Conservation (phyloP, 176 grass and related monocot genomes). For the Rhynchospora pubera region DNA sequence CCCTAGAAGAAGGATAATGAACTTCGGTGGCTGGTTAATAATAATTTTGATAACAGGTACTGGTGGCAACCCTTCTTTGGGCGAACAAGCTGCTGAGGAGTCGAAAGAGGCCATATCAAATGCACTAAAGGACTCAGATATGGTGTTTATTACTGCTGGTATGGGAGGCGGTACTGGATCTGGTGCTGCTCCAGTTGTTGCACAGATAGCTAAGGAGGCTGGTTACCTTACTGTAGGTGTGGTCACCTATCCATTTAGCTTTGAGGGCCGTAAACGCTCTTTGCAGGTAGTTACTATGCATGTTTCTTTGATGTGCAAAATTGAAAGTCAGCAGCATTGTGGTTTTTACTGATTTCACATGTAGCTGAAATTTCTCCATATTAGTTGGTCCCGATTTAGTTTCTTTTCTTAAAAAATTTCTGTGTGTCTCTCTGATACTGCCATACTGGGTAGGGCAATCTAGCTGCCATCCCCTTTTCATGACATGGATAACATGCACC, state of each 20-base stretch:
- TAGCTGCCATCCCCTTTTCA: not conserved
- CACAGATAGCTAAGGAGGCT: conserved; percentile 90
- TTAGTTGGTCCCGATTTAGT: not conserved
- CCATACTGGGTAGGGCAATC: not conserved
- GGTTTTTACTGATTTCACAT: not conserved
- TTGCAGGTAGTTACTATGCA: conserved; percentile 54
- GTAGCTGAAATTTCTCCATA: not conserved
- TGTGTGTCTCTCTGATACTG: not conserved
- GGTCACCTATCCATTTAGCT: conserved; percentile 92
- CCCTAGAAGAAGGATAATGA: not conserved
- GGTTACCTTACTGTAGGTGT: conserved; percentile 98
- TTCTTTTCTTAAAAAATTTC: not conserved
- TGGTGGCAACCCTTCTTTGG: conserved; percentile 73
- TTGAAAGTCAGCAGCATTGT: not conserved
- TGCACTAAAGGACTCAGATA: conserved; percentile 69
- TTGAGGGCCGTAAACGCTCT: conserved; percentile 94
- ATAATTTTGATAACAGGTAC: conserved; percentile 43
- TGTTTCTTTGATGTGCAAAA: not conserved
- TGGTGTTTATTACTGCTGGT: conserved; percentile 91
- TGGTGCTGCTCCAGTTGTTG: conserved; percentile 96
- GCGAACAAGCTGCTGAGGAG: conserved; percentile 91
- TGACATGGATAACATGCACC: not conserved
- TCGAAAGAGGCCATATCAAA: conserved; percentile 82
- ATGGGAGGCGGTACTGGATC: conserved; percentile 97
- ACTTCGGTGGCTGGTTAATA: not conserved